Evolutionary conservation across 129 eudicot species (phyloP).

Genomic region (Dittrichia graveolens): DNA sequence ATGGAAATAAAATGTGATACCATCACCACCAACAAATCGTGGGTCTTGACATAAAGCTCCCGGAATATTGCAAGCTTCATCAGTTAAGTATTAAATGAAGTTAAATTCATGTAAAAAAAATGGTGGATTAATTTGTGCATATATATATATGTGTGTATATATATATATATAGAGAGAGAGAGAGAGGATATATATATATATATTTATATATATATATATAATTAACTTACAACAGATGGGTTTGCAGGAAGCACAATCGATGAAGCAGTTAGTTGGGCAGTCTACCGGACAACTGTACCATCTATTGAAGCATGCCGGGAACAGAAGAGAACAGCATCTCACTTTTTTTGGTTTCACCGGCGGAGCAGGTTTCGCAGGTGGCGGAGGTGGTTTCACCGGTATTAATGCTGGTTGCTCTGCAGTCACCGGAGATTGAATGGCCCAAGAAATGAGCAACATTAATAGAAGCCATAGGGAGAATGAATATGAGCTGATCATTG

Average conservation of each 20-base stretch:
- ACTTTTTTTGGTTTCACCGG: conserved; percentile 22
- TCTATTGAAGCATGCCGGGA: conserved; percentile 25
- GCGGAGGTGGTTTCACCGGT: background rate
- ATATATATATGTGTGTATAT: no score
- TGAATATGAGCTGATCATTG: conserved; percentile 12
- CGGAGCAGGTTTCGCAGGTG: no score
- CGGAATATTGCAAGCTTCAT: conserved; percentile 43
- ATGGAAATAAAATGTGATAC: conserved; percentile 54
- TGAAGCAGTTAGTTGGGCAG: conserved; percentile 30
- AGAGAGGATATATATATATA: no score
- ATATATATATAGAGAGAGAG: no score
- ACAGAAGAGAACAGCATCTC: conserved; percentile 23
- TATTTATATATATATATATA: no score
- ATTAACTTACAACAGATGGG: conserved; percentile 49
- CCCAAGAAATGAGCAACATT: conserved; percentile 20
- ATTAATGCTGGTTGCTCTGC: background rate
- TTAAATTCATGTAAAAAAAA: background rate
- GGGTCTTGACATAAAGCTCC: conserved; percentile 58
- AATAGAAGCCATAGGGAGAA: conserved; percentile 28
- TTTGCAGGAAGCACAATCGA: conserved; percentile 49
- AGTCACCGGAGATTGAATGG: background rate
- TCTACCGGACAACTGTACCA: conserved; percentile 19
- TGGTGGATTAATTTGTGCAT: background rate
- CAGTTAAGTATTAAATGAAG: background rate
- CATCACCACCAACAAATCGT: conserved; percentile 54